phyloP scores from a whole-genome alignment of 371 early-diverging fungal species.

The Lichtheimia hyalospora region DNA sequence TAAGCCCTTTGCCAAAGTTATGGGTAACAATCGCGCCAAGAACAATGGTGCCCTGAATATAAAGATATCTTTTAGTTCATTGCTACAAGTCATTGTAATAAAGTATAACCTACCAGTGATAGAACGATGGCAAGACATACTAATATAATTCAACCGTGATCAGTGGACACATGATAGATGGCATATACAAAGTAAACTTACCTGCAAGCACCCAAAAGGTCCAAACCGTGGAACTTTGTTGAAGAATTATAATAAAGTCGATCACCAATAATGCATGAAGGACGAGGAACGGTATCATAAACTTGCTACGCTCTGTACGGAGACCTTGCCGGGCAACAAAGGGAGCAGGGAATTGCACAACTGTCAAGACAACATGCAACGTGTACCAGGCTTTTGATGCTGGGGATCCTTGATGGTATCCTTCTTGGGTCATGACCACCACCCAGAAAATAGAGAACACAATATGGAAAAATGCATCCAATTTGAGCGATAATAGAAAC shows the following conservation, averaged over 20 bases:
- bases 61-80: no score
- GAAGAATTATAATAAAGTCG: slow-evolving; percentile 42
- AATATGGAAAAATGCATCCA: slow-evolving; percentile 51
- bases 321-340: slow-evolving; percentile 39
- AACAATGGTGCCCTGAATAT: slow-evolving; percentile 29
- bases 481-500: slow-evolving; percentile 35
- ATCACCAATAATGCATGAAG: slow-evolving; percentile 32
- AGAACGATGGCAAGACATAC: slow-evolving; percentile 44
- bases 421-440: slow-evolving; percentile 45
- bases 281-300: slow-evolving; percentile 34
- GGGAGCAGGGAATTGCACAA: slow-evolving; percentile 36
- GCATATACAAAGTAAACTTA: slow-evolving; percentile 13
- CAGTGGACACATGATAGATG: no score
- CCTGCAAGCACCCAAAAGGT: slow-evolving; percentile 53
- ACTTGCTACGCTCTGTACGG: slow-evolving; percentile 26
- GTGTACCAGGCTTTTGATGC: slow-evolving; percentile 33
- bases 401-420: slow-evolving; percentile 25
- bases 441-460: slow-evolving; percentile 48
- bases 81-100: no score
- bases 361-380: slow-evolving; percentile 38
- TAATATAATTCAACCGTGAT: no score
- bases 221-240: slow-evolving; percentile 44
- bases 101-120: slow-evolving; percentile 32
- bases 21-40: slow-evolving; percentile 25
- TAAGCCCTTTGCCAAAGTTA: slow-evolving; percentile 48